Base-by-base conservation (phyloP, 2,329 filamentous ascomycete species). In the Nemania sp. region DNA sequence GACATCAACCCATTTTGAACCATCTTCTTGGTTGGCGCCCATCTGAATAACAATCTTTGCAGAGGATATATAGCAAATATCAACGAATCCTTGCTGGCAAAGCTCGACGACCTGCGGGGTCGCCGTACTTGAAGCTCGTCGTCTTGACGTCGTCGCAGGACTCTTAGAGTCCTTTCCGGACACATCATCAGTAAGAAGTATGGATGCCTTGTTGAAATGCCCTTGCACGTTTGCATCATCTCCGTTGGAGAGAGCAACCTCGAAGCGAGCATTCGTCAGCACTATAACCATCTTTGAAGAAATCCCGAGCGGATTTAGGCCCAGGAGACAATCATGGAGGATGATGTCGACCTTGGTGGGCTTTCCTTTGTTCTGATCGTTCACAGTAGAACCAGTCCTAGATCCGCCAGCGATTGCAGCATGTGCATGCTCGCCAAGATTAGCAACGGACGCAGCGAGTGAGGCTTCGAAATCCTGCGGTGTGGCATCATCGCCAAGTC, bases 61-160 rank as follows among this genome's bases (percentile, higher is more conserved):
- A 2, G 92, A 89, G 17, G 92, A 96, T 46, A 97, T 90, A 50
- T 90, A 91, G 68, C 91, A 92, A 35, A 99, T 87, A 45, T 92
- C 89, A 6, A 97, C 92, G 71, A 88, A 99, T 0, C 95, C 95
- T 67, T 83, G 81, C 6, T 83, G 78, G 55, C 86, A 85, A 56
- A 89, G 75, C 40, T 83, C 81, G 2, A 78, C 72, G n/a, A 86
- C 79, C 67, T 87, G 84, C 5, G 78, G 76, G 2, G 80, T 81
- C 11, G 77, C 75, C 5, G 76, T 73, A 39, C 73, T 75, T 25
- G 75, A 76, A 2, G 74, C 68, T 2, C 69, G 73, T 17, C 75
- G 74, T 52, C 72, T 71, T 6, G 73, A 68, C 1, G 67, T 64
- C 74, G 58, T 88, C 72, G 74, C 65, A 5, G 74, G 74, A 17